These are phyloP conservation scores for Carallia brachiata DNA, from an alignment of 345 rosid genomes.

Conservation along the genomic window DNA sequence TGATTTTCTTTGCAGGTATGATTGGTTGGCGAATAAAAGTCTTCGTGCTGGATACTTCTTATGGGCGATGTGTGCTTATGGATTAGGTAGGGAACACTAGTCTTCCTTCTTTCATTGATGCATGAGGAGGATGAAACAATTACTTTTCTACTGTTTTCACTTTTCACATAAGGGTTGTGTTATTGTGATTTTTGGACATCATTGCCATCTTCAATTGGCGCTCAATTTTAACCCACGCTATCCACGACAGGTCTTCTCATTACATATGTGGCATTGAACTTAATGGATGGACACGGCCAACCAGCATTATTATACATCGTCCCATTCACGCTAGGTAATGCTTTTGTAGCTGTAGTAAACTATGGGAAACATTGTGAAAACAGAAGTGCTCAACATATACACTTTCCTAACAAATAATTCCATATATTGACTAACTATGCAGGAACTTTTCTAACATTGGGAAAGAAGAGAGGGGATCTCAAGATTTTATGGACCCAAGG, in stretches of 20 bases:
- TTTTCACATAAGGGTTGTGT: neutral
- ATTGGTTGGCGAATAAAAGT: conserved; percentile 83
- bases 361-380: neutral
- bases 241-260: conserved; percentile 67
- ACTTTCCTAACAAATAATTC: neutral
- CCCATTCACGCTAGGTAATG: conserved; percentile 88
- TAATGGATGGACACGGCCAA: conserved; percentile 99
- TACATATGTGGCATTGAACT: conserved; percentile 85
- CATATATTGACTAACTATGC: neutral
- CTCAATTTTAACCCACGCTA: neutral
- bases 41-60: conserved; percentile 87
- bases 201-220: neutral
- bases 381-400: neutral
- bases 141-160: neutral
- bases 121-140: neutral
- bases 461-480: conserved; percentile 31
- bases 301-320: conserved; percentile 97
- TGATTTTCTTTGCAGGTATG: conserved; percentile 54
- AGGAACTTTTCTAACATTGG: conserved; percentile 33
- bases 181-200: neutral
- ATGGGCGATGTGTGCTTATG: conserved; percentile 93
- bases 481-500: conserved; percentile 20
- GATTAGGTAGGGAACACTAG: conserved; percentile 58
- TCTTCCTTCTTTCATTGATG: conserved; percentile 2
- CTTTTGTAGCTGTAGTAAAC: neutral